Percentiles rank a stretch among this genome's conserved stretches.
Conservation (phyloP, 2,329 filamentous ascomycete species). For the Penicillium sp. region DNA sequence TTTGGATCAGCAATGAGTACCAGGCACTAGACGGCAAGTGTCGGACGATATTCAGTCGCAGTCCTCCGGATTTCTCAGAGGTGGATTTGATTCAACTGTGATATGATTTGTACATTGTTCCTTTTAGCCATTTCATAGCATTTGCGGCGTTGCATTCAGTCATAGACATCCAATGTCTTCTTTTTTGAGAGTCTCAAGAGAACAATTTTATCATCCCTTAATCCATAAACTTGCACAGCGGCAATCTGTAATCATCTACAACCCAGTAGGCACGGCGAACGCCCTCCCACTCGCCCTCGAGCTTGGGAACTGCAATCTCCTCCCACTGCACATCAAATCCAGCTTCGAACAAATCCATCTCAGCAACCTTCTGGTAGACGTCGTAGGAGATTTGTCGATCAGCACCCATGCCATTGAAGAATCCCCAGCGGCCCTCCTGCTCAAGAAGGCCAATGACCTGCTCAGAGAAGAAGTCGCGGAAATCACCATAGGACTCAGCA, state of each 20-base stretch:
- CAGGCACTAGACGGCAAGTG: constrained; percentile 82
- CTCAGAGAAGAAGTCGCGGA: constrained; percentile 86
- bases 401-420: constrained; percentile 79
- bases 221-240: constrained; percentile 44
- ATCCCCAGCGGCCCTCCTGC: constrained; percentile 58
- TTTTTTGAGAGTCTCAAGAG: constrained; percentile 1
- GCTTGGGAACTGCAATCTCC: constrained; percentile 70
- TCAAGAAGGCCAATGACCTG: constrained; percentile 75
- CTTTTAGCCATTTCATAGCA: constrained; percentile 20
- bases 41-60: constrained; percentile 78
- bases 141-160: constrained; percentile 26
- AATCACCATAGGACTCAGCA: constrained; percentile 85
- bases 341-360: constrained; percentile 86
- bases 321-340: constrained; percentile 89
- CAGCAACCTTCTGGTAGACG: constrained; percentile 88
- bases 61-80: constrained; percentile 88
- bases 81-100: constrained; percentile 81
- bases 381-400: constrained; percentile 94
- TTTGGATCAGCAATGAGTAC: constrained; percentile 94
- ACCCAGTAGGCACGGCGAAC: constrained; percentile 90
- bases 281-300: constrained; percentile 83
- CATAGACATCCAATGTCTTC: constrained; percentile 17
- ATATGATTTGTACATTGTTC: constrained; percentile 17
- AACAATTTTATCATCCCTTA: constrained; percentile 11
- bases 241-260: constrained; percentile 60